phyloP scores from a whole-genome alignment of 2,329 filamentous ascomycete species.

The Lecanosticta acicola region DNA sequence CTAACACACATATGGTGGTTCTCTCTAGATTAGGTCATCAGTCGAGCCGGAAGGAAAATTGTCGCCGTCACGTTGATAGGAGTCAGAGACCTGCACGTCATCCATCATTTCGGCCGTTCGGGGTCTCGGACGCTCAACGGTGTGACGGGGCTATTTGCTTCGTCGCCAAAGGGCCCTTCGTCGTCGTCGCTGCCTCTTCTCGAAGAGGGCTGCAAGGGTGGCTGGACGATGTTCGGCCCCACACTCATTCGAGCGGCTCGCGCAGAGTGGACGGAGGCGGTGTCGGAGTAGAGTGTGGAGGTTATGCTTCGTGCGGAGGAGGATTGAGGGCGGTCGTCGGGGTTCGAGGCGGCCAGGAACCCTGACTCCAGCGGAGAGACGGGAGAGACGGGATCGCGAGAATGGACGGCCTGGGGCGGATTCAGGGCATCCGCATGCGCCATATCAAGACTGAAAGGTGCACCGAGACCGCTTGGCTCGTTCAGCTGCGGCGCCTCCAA shows the following conservation, averaged over 20 bases:
- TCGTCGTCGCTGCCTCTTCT: not conserved
- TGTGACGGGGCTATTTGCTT: constrained; percentile 3
- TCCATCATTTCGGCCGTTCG: not conserved
- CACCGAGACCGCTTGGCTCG: not conserved
- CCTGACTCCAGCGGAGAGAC: not conserved
- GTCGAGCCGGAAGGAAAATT: too few relatives aligned
- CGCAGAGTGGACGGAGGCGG: constrained; percentile 24
- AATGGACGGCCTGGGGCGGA: not conserved
- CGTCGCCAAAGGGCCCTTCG: constrained; percentile 2
- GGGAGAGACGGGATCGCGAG: not conserved
- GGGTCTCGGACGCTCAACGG: not conserved
- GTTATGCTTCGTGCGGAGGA: constrained; percentile 19
- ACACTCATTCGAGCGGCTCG: constrained; percentile 15
- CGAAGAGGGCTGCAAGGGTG: not conserved
- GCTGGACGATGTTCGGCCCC: constrained; percentile 7
- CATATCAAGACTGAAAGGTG: not conserved
- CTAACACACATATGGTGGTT: too few relatives aligned
- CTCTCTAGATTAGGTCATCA: too few relatives aligned
- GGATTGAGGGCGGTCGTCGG: constrained; percentile 3
- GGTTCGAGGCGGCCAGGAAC: not conserved
- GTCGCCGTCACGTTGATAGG: too few relatives aligned
- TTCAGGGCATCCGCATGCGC: not conserved
- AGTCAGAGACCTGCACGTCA: too few relatives aligned
- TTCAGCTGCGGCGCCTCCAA: not conserved
- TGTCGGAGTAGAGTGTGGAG: constrained; percentile 24